Evolutionary conservation across 2,329 filamentous ascomycete species (phyloP), one percentile per base, ranked within the genome.

Genomic region (Chaetothyriales sp.): DNA sequence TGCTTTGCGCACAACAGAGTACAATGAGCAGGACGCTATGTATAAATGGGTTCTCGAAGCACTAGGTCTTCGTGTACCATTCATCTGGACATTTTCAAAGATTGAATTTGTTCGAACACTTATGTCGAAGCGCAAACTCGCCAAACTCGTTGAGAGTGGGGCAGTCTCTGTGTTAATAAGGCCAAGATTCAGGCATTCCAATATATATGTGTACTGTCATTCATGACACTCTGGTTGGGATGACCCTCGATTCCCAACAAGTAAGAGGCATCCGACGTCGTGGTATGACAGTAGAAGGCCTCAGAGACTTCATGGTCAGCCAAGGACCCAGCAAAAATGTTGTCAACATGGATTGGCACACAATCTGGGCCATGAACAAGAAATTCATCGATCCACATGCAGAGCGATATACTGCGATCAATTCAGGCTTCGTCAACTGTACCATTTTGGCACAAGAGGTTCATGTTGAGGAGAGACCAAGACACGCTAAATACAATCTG

Each of bases 381-480:
- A 86, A 87, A 69, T 80, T 85, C 63, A 87, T 90, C 56, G 86
- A 90, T 66, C 85, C 85, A 18, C 52, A 58, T 25, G 62, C 62
- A 13, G 59, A 61, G 2, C 57, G 64, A 46, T 62, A 64, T 53
- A 65, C 63, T 22, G 63, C 63, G 5, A 59, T 67, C 44, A 60
- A 62, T 44, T 54, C 58, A 19, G 60, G 59, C 20, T 55, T 57
- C 29, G 62, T 66, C 13, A 52, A 56, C 6, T 61, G 58, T 51
- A 64, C 13, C 58, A 58, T 37, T 54, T 51, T 13, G 60, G 54
- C 57, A 60, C 43, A 65, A 66, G 48, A n/a, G n/a, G n/a, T n/a
- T n/a, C n/a, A n/a, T n/a, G n/a, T n/a, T n/a, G n/a, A n/a, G n/a
- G n/a, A n/a, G n/a, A n/a, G n/a, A n/a, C 62, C 63, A 33, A 63